Evolutionary conservation across 805 yeast species (phyloP).

Genomic region (Diddensiella transvaalensis): DNA sequence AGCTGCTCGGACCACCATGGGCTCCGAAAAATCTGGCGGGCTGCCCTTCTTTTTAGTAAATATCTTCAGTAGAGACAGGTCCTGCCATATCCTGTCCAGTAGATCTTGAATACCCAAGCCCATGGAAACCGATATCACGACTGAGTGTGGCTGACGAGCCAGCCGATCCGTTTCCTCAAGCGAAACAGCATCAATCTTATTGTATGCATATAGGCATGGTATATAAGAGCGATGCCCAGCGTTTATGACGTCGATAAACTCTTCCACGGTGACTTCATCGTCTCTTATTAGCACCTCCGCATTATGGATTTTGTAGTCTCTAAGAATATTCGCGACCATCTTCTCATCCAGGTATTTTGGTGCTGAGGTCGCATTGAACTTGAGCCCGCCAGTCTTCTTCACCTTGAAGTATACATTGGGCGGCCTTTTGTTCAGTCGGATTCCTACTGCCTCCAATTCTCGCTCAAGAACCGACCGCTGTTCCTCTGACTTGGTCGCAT

Average conservation of each 20-base stretch:
- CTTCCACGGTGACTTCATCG: slow-evolving; percentile 86
- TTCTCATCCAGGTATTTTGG: slow-evolving; percentile 80
- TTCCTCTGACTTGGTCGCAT: slow-evolving; percentile 90
- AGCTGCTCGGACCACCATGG: slow-evolving; percentile 78
- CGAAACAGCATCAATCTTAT: slow-evolving; percentile 93
- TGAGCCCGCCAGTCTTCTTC: slow-evolving; percentile 90
- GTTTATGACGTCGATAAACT: slow-evolving; percentile 86
- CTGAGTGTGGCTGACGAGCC: slow-evolving; percentile 90
- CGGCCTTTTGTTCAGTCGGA: slow-evolving; percentile 72
- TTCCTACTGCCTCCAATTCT: slow-evolving; percentile 92
- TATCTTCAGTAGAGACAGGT: slow-evolving; percentile 71
- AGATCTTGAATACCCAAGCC: slow-evolving; percentile 84
- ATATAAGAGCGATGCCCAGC: slow-evolving; percentile 83
- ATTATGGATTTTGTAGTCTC: slow-evolving; percentile 86
- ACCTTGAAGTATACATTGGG: slow-evolving; percentile 78
- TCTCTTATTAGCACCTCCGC: slow-evolving; percentile 92
- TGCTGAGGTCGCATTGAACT: slow-evolving; percentile 74
- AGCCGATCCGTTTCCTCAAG: slow-evolving; percentile 89
- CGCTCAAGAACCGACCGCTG: slow-evolving; percentile 83
- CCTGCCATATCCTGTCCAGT: slow-evolving; percentile 90
- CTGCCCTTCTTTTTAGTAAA: slow-evolving; percentile 84
- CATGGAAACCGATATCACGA: slow-evolving; percentile 88
- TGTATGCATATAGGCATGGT: slow-evolving; percentile 89
- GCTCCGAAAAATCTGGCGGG: slow-evolving; percentile 77
- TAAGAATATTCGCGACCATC: slow-evolving; percentile 67